Conservation (phyloP, 2,329 filamentous ascomycete genomes). For the Ceratocystis alfenasii region DNA sequence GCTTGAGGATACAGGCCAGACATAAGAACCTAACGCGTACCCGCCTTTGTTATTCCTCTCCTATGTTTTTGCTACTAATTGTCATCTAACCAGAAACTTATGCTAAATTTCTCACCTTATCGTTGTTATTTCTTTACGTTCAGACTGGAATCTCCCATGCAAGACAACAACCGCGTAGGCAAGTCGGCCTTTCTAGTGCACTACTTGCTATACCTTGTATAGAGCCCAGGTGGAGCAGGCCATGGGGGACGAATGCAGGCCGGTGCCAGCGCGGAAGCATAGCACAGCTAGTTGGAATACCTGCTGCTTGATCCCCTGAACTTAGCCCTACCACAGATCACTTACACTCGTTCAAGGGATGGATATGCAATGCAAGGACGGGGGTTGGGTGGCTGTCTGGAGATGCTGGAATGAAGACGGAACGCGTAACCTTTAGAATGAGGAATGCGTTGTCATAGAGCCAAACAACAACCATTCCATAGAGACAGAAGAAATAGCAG, state of each 20-base stretch:
- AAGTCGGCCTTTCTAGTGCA: neutral
- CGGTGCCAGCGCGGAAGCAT: neutral
- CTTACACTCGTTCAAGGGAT: constrained; percentile 3
- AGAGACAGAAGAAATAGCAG: neutral
- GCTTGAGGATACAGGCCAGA: neutral
- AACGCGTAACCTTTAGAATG: neutral
- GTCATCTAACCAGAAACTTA: neutral
- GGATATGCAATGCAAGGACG: neutral
- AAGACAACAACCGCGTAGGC: constrained; percentile 10
- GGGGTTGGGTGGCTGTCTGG: neutral
- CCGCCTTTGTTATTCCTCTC: neutral
- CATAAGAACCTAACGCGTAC: constrained; percentile 1
- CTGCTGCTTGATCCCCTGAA: neutral
- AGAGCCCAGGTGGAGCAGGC: neutral
- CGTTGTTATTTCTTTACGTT: neutral
- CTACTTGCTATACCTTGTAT: neutral
- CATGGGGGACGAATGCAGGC: neutral
- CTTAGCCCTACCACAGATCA: neutral
- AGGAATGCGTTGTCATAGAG: constrained; percentile 16
- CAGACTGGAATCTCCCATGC: constrained; percentile 15
- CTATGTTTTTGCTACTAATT: neutral
- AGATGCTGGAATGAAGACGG: constrained; percentile 8
- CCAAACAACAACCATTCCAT: constrained; percentile 6
- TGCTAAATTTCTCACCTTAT: neutral
- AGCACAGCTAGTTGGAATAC: neutral